Evolutionary conservation across 345 rosid genomes (phyloP).

Genomic region (Brassica juncea): DNA sequence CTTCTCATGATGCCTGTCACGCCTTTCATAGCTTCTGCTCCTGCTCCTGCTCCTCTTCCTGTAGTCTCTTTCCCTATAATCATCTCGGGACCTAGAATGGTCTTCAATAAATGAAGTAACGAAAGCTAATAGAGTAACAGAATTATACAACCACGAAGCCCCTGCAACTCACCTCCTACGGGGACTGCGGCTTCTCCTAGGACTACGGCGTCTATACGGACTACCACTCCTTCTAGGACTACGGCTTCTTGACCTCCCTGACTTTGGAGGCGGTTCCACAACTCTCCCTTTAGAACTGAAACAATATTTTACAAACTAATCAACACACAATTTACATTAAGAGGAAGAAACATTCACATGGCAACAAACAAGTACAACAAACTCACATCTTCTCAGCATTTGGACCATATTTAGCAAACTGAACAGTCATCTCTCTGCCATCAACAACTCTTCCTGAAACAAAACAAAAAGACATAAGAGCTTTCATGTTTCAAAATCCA

Average conservation of each 20-base stretch:
- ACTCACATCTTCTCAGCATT: constrained; percentile 85
- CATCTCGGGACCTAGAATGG: constrained; percentile 36
- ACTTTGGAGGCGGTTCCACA: constrained; percentile 42
- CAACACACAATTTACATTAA: background rate
- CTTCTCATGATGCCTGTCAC: constrained; percentile 53
- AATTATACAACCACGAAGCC: background rate
- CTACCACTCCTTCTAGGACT: constrained; percentile 43
- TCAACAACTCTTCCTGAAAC: constrained; percentile 81
- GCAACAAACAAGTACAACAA: too few species aligned
- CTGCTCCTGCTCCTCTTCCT: constrained; percentile 49
- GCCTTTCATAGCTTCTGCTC: constrained; percentile 53
- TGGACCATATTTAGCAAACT: constrained; percentile 94
- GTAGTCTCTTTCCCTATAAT: constrained; percentile 48
- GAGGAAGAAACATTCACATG: too few species aligned
- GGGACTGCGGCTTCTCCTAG: constrained; percentile 55
- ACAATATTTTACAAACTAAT: constrained; percentile 14
- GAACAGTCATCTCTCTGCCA: constrained; percentile 94
- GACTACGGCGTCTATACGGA: constrained; percentile 31
- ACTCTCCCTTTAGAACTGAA: constrained; percentile 46
- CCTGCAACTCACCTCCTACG: constrained; percentile 41
- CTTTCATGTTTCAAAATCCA: background rate
- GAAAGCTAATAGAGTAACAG: background rate
- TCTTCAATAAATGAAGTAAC: too few species aligned
- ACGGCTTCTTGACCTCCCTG: constrained; percentile 52
- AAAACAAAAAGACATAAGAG: background rate